Evolutionary conservation across 257 asterid species (phyloP).

Genomic region (Thymus mandschuricus): DNA sequence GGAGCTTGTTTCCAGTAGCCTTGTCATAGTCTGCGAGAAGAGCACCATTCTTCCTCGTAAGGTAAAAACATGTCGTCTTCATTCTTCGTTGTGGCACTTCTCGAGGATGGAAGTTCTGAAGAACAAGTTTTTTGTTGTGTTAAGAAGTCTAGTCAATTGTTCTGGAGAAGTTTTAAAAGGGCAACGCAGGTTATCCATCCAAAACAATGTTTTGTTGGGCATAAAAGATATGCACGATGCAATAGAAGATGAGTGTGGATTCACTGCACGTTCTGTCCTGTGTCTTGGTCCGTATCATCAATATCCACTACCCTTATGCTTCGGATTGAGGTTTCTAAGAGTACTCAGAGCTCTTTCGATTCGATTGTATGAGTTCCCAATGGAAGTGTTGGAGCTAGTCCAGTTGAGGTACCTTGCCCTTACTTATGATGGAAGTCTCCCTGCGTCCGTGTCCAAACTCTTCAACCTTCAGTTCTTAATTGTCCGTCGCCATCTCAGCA

Average conservation of each 20-base stretch:
- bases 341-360: slow-evolving; percentile 12
- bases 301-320: slow-evolving; percentile 21
- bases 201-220: slow-evolving; percentile 8
- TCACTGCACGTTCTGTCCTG: slow-evolving; percentile 24
- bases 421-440: not conserved
- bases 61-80: slow-evolving; percentile 24
- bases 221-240: not conserved
- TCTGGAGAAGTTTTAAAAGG: not conserved
- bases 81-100: slow-evolving; percentile 21
- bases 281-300: slow-evolving; percentile 18
- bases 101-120: not conserved
- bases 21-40: not conserved
- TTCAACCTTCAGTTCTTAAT: slow-evolving; percentile 18
- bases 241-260: slow-evolving; percentile 17
- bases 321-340: slow-evolving; percentile 13
- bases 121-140: slow-evolving; percentile 16
- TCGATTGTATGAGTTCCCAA: slow-evolving; percentile 10
- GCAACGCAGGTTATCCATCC: slow-evolving; percentile 23
- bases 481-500: not conserved
- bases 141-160: not conserved
- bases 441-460: slow-evolving; percentile 17
- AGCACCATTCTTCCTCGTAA: not conserved
- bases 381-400: slow-evolving; percentile 9
- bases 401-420: slow-evolving; percentile 22
- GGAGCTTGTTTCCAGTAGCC: slow-evolving; percentile 9